Percentiles rank a stretch among this genome's conserved stretches.
Conservation (phyloP, 1,284 basidiomycete species). For the Neotropicomus parvogracilis region DNA sequence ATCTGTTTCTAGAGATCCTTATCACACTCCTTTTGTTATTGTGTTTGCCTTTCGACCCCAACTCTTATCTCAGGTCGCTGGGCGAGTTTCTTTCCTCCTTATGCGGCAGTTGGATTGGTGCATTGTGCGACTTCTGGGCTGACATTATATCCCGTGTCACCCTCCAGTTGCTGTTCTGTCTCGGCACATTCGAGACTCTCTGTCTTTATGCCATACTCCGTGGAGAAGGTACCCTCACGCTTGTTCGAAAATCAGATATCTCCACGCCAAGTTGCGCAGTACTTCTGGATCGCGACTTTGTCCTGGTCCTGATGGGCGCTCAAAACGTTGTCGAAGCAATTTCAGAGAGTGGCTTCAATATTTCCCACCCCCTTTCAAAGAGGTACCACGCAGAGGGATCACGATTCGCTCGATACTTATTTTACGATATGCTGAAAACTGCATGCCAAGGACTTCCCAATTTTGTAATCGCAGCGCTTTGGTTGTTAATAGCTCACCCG, state of each 20-base stretch:
- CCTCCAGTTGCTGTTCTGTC: too few relatives aligned
- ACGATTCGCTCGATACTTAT: too few relatives aligned
- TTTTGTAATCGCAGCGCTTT: too few relatives aligned
- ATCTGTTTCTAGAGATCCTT: not conserved
- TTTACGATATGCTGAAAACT: too few relatives aligned
- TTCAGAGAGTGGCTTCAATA: not conserved
- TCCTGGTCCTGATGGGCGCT: not conserved
- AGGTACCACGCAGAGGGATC: not conserved
- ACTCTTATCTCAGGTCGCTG: not conserved
- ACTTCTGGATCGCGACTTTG: conserved; percentile 6
- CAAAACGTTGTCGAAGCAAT: conserved; percentile 2
- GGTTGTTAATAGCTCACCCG: too few relatives aligned
- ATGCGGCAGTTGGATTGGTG: not conserved
- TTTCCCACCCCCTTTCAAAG: conserved; percentile 1
- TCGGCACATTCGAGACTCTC: not conserved
- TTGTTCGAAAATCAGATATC: not conserved
- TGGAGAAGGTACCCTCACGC: not conserved
- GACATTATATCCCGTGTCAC: too few relatives aligned
- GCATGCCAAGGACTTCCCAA: too few relatives aligned
- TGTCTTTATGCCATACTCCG: not conserved
- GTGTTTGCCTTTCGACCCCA: not conserved
- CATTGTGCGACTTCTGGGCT: not conserved
- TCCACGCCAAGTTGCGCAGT: not conserved
- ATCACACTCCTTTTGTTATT: not conserved
- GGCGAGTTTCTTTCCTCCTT: too few relatives aligned